Base-by-base conservation (phyloP, 75 land plant species). In the Cunninghamia lanceolata region DNA sequence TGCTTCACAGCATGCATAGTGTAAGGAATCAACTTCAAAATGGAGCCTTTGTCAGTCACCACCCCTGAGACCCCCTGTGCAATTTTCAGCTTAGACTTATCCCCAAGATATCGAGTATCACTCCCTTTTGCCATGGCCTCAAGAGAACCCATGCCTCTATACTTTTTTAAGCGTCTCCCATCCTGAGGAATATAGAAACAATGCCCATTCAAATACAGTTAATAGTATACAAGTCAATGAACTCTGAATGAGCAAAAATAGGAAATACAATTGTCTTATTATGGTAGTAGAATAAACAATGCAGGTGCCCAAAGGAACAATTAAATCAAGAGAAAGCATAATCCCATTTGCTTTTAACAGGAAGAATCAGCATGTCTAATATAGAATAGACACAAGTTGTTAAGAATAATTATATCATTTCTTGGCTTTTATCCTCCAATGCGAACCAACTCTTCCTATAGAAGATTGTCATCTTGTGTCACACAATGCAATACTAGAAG, bases 111-210 rank as follows among this genome's bases (percentile, higher is more conserved):
- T 43, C 99, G 89, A 19, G 91, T 87, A 92, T 98, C 99, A 89
- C 99, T 98, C 28, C 99, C 99, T 83, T 98, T 96, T 10, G 93
- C 91, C 99, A 96, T 96, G 42, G 99, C 99, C 86, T 98, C 99
- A 47, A 98, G 93, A 16, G 99, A 98, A 14, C 99, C 99, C 99
- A 98, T 98, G 50, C 99, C 99, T 84, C 99, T 88, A 59, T 98
- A 98, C 56, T 92, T 95, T 85, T 98, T 98, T 0, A 96, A 89
- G 7, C 95, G 91, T 0, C 19, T 84, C 52, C 96, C 96, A 86
- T 89, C 91, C 98, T 97, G 87, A 45, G 82, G 82, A 45, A 80
- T 80, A 45, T 28, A 80, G 30, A 80, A 43, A 42, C 11, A 42
- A 79, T 42, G 78, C 25, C 36, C 34, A 32, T 2, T 79, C 9